Conservation (phyloP, 257 asterid genomes). For the Handroanthus guayacan region DNA sequence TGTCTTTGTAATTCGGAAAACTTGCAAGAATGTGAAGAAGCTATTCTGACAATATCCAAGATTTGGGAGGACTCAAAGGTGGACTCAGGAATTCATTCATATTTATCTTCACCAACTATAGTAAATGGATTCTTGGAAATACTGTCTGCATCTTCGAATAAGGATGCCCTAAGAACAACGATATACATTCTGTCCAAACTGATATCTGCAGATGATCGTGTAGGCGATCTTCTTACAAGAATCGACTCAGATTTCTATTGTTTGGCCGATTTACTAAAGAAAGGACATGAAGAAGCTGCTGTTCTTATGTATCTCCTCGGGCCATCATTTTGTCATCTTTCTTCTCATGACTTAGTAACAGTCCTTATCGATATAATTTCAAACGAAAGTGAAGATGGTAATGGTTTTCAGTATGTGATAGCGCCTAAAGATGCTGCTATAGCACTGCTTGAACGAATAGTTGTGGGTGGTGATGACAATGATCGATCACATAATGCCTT, state of each 20-base stretch:
- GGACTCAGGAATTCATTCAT: slow-evolving; percentile 63
- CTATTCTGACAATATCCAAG: slow-evolving; percentile 58
- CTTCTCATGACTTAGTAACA: slow-evolving; percentile 53
- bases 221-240: slow-evolving; percentile 60
- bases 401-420: slow-evolving; percentile 50
- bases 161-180: slow-evolving; percentile 70
- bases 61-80: slow-evolving; percentile 71
- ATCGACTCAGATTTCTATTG: slow-evolving; percentile 76
- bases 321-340: slow-evolving; percentile 70
- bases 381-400: slow-evolving; percentile 52
- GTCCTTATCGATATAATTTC: slow-evolving; percentile 58
- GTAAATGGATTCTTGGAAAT: slow-evolving; percentile 75
- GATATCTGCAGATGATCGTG: slow-evolving; percentile 57
- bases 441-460: slow-evolving; percentile 68
- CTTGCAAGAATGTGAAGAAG: slow-evolving; percentile 79
- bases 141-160: slow-evolving; percentile 67
- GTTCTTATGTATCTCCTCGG: slow-evolving; percentile 61
- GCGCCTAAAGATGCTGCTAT: slow-evolving; percentile 81
- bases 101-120: slow-evolving; percentile 72
- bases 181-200: slow-evolving; percentile 66
- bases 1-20: slow-evolving; percentile 80
- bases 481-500: slow-evolving; percentile 46
- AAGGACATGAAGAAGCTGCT: slow-evolving; percentile 81
- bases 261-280: slow-evolving; percentile 65
- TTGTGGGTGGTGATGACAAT: slow-evolving; percentile 68